These are phyloP conservation scores for Exophiala sp. DNA, from an alignment of 2,329 filamentous ascomycete genomes.

Conservation along the genomic window DNA sequence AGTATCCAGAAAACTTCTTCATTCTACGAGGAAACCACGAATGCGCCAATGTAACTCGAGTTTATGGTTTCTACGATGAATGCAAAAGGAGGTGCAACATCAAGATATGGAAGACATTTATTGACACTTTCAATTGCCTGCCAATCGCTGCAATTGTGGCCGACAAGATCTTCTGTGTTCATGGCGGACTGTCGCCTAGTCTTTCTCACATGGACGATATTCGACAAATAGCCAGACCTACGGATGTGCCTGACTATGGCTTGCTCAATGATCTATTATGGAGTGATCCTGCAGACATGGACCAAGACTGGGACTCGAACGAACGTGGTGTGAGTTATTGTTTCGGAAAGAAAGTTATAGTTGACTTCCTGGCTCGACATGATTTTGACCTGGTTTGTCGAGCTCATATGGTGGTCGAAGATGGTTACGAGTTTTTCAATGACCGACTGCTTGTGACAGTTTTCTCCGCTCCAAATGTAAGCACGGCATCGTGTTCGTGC, in stretches of 20 bases:
- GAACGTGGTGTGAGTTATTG: slow-evolving; percentile 97
- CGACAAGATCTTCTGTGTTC: slow-evolving; percentile 96
- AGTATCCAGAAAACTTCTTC: slow-evolving; percentile 97
- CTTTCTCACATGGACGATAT: slow-evolving; percentile 98
- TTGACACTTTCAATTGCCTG: slow-evolving; percentile 92
- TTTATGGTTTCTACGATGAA: slow-evolving; percentile 97
- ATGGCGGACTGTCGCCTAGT: slow-evolving; percentile 88
- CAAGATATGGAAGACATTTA: slow-evolving; percentile 97
- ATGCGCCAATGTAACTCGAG: slow-evolving; percentile 90
- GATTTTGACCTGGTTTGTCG: slow-evolving; percentile 97
- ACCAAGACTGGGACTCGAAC: slow-evolving; percentile 95
- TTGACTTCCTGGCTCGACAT: slow-evolving; percentile 88
- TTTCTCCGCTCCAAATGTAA: slow-evolving; percentile 93
- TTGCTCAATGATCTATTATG: slow-evolving; percentile 91
- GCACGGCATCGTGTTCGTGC: slow-evolving; percentile 37
- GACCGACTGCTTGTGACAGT: slow-evolving; percentile 93
- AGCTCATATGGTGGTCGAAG: slow-evolving; percentile 98
- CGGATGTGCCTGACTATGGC: slow-evolving; percentile 95
- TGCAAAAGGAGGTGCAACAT: slow-evolving; percentile 95
- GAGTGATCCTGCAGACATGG: slow-evolving; percentile 98
- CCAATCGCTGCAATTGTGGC: slow-evolving; percentile 96
- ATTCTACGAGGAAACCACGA: slow-evolving; percentile 92
- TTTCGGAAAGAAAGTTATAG: slow-evolving; percentile 97
- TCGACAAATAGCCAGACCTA: slow-evolving; percentile 88
- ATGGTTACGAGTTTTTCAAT: slow-evolving; percentile 98